phyloP scores from a whole-genome alignment of 495 filamentous ascomycete species.

The Penicillium argentinense region DNA sequence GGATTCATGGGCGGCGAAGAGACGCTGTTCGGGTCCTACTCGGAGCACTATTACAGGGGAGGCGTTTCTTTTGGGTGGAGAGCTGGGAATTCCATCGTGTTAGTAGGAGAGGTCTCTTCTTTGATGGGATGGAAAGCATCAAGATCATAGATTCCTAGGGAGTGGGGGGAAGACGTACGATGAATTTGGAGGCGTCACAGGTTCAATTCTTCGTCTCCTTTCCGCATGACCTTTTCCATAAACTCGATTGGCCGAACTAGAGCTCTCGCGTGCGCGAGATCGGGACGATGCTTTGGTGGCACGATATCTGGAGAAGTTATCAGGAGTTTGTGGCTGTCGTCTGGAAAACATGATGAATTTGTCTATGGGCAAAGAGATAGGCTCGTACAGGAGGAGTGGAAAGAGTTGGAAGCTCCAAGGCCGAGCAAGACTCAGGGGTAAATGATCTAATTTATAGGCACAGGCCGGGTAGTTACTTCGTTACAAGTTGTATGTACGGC shows the following conservation, averaged over 20 bases:
- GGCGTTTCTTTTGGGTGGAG: constrained; percentile 53
- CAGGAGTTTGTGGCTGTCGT: constrained; percentile 30
- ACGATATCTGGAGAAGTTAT: constrained; percentile 48
- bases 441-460: not conserved
- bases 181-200: constrained; percentile 36
- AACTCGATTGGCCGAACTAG: too few relatives aligned
- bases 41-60: constrained; percentile 77
- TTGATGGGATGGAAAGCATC: too few relatives aligned
- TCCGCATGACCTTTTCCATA: too few relatives aligned
- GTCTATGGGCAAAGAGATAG: constrained; percentile 7
- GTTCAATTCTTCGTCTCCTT: constrained; percentile 29
- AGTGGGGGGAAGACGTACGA: constrained; percentile 33
- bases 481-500: not conserved
- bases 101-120: not conserved
- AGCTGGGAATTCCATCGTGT: constrained; percentile 1
- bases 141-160: not conserved
- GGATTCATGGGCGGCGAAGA: constrained; percentile 90
- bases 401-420: not conserved
- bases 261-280: constrained; percentile 19
- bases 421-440: not conserved
- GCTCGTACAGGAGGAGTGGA: not conserved
- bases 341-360: constrained; percentile 32
- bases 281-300: constrained; percentile 37
- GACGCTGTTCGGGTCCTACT: constrained; percentile 73
- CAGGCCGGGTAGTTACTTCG: not conserved